These are phyloP conservation scores for Stephanodiscus triporus DNA, from an alignment of 108 stramenopile species.

Conservation along the genomic window DNA sequence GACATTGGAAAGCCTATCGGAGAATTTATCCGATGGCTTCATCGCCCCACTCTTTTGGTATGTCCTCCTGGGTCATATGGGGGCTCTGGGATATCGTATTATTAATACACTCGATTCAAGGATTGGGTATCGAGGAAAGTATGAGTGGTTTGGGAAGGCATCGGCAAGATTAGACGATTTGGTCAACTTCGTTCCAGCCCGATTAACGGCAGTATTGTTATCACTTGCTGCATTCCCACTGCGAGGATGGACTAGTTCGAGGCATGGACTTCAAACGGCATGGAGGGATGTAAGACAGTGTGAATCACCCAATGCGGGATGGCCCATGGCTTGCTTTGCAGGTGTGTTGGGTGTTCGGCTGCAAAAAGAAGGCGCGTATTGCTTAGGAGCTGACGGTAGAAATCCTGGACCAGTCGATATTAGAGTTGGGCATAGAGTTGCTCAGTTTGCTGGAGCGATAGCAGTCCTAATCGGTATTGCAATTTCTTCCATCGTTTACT, in stretches of 20 bases:
- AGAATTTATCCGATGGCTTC: slow-evolving; percentile 58
- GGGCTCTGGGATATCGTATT: slow-evolving; percentile 52
- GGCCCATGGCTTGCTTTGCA: slow-evolving; percentile 59
- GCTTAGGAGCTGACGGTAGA: slow-evolving; percentile 16
- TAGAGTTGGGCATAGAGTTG: slow-evolving; percentile 39
- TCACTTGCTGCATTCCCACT: too few species aligned
- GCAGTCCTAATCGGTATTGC: slow-evolving; percentile 25
- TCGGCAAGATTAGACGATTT: slow-evolving; percentile 59
- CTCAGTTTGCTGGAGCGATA: slow-evolving; percentile 51
- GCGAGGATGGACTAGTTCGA: too few species aligned
- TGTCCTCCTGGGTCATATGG: slow-evolving; percentile 31
- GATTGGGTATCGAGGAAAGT: slow-evolving; percentile 53
- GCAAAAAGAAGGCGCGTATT: slow-evolving; percentile 46
- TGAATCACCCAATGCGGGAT: slow-evolving; percentile 64
- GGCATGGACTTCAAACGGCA: slow-evolving; percentile 35
- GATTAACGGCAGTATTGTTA: too few species aligned
- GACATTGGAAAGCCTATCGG: slow-evolving; percentile 46
- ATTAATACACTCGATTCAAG: slow-evolving; percentile 56
- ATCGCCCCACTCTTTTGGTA: slow-evolving; percentile 59
- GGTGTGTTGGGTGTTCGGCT: slow-evolving; percentile 48
- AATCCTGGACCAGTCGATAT: slow-evolving; percentile 41
- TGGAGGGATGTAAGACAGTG: slow-evolving; percentile 50
- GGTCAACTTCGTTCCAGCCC: slow-evolving; percentile 50
- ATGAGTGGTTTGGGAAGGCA: slow-evolving; percentile 51
- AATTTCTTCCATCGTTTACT: slow-evolving; percentile 19